Evolutionary conservation across 108 stramenopile species (phyloP).

Genomic region (Licmophora abbreviata): DNA sequence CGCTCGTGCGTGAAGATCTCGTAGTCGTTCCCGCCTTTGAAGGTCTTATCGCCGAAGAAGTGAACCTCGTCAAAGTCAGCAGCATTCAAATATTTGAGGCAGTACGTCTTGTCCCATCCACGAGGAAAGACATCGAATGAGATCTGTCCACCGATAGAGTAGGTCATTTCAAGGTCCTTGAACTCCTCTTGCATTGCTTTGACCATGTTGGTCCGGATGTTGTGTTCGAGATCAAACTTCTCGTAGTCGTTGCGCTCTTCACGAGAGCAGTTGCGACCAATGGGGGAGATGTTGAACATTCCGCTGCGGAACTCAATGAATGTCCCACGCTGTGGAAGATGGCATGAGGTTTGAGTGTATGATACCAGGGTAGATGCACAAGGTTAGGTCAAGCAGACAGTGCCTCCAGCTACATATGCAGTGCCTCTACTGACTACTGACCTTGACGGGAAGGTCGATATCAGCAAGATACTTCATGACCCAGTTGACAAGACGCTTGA

Average conservation of each 20-base stretch:
- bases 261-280: conserved; percentile 96
- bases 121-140: conserved; percentile 97
- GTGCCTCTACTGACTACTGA: conserved; percentile 8
- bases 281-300: conserved; percentile 99
- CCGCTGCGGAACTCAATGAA: conserved; percentile 99
- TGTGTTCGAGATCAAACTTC: conserved; percentile 82
- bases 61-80: conserved; percentile 96
- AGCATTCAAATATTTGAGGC: conserved; percentile 71
- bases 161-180: conserved; percentile 86
- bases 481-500: conserved; percentile 96
- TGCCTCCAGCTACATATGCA: not conserved
- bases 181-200: conserved; percentile 90
- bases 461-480: conserved; percentile 83
- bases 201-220: conserved; percentile 89
- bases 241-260: conserved; percentile 98
- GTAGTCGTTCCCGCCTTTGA: conserved; percentile 97
- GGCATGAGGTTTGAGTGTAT: too few relatives aligned
- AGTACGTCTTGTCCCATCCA: conserved; percentile 99
- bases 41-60: conserved; percentile 99
- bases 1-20: conserved; percentile 92
- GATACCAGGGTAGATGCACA: too few relatives aligned
- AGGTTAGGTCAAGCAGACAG: not conserved
- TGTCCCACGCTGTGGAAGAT: conserved; percentile 79
- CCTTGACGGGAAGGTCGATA: conserved; percentile 94
- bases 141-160: conserved; percentile 97